phyloP scores from a whole-genome alignment of 1,284 basidiomycete genomes.

The Bondarzewia mesenterica region DNA sequence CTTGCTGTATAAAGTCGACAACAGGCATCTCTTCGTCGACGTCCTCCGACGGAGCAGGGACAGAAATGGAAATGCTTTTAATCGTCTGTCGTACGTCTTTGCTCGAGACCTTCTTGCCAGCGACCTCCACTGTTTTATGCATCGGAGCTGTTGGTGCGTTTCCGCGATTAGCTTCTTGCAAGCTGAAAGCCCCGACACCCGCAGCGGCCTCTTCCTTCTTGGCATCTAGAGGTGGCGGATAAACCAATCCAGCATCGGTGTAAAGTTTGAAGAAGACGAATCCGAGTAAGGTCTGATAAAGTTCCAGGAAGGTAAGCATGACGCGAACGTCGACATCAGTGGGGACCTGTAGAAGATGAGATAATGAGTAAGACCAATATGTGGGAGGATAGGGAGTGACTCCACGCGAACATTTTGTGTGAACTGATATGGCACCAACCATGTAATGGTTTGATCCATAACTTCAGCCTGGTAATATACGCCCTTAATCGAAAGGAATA shows the following conservation, averaged over 20 bases:
- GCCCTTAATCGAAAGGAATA: constrained; percentile 97
- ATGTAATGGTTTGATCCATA: constrained; percentile 88
- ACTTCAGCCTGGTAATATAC: constrained; percentile 98
- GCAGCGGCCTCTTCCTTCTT: constrained; percentile 85
- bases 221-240: constrained; percentile 87
- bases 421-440: constrained; percentile 98
- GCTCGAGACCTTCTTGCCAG: constrained; percentile 51
- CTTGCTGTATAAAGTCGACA: constrained; percentile 20
- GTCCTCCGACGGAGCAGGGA: constrained; percentile 22
- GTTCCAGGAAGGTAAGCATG: constrained; percentile 96
- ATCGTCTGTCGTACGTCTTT: constrained; percentile 72
- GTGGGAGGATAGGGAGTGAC: constrained; percentile 16
- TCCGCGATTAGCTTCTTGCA: constrained; percentile 49
- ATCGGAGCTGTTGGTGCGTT: constrained; percentile 21
- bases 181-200: constrained; percentile 82
- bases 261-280: constrained; percentile 98
- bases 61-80: constrained; percentile 43
- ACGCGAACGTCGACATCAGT: constrained; percentile 96
- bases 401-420: constrained; percentile 91
- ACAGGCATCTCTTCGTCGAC: constrained; percentile 32
- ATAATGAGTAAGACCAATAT: neutral
- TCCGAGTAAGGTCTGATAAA: constrained; percentile 94
- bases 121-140: constrained; percentile 38
- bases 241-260: constrained; percentile 88
- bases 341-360: constrained; percentile 61